Percentiles rank a stretch among this genome's conserved stretches.
Evolutionary conservation across 2,329 filamentous ascomycete genomes (phyloP).

Genomic region (Phaeosphaeria sp.): DNA sequence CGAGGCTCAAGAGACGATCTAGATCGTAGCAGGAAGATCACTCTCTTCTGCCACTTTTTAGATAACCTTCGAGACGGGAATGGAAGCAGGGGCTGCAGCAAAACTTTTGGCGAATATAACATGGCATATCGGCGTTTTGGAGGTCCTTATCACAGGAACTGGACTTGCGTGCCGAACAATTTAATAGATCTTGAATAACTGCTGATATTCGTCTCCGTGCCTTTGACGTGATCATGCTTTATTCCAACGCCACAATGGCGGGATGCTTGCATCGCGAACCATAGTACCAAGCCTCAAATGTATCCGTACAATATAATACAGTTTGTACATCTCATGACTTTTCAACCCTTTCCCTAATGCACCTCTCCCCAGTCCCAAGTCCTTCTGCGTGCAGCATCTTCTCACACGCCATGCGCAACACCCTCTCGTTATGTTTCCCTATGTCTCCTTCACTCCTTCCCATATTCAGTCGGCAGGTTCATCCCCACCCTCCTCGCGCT

Average conservation of each 20-base stretch:
- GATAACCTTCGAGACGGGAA: too few species aligned
- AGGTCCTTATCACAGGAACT: not conserved
- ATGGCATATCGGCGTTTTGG: slow-evolving; percentile 14
- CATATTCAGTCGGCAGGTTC: slow-evolving; percentile 76
- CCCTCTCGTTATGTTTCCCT: too few species aligned
- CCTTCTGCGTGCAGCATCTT: not conserved
- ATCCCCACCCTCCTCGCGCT: slow-evolving; percentile 88
- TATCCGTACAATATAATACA: too few species aligned
- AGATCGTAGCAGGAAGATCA: too few species aligned
- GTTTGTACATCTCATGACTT: too few species aligned
- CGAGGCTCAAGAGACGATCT: too few species aligned
- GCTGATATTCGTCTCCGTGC: not conserved
- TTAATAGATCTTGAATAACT: not conserved
- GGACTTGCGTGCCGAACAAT: not conserved
- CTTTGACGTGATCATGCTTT: not conserved
- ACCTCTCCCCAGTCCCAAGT: too few species aligned
- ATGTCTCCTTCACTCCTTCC: not conserved
- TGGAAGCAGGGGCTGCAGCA: not conserved
- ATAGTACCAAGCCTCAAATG: not conserved
- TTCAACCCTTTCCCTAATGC: too few species aligned
- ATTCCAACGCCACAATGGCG: not conserved
- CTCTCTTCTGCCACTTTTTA: too few species aligned
- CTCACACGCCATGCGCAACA: too few species aligned
- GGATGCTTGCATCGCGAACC: not conserved
- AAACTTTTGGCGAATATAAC: slow-evolving; percentile 1